phyloP scores from a whole-genome alignment of 805 yeast genomes.

The Candida schatavii region DNA sequence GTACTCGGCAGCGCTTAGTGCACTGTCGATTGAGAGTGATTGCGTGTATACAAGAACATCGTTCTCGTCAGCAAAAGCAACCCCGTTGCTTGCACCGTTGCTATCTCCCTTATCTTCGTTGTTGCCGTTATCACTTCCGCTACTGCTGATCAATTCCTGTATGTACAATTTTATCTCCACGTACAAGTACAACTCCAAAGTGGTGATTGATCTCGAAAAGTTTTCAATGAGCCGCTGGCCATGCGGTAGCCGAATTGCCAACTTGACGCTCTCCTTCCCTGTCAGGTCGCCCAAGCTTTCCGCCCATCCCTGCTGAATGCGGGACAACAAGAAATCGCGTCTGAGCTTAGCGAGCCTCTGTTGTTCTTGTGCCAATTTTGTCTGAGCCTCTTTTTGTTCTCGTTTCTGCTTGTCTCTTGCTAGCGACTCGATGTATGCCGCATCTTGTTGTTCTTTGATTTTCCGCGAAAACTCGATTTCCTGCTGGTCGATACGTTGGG shows the following conservation, averaged over 20 bases:
- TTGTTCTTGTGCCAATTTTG: constrained; percentile 5
- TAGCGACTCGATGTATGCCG: constrained; percentile 39
- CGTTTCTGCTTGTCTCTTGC: constrained; percentile 55
- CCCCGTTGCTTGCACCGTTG: too few species aligned
- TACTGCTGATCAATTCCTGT: constrained; percentile 7
- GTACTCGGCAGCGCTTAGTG: constrained; percentile 20
- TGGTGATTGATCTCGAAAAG: constrained; percentile 36
- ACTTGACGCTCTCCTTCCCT: constrained; percentile 24
- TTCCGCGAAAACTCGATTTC: constrained; percentile 39
- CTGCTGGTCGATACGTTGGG: constrained; percentile 36
- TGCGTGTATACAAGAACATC: constrained; percentile 11
- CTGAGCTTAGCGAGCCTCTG: constrained; percentile 11
- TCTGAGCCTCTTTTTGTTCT: constrained; percentile 33
- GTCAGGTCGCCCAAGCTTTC: constrained; percentile 3
- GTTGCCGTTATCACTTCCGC: constrained; percentile 5
- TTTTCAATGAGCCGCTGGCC: constrained; percentile 50
- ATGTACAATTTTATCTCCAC: constrained; percentile 41
- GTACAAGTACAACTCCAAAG: constrained; percentile 48
- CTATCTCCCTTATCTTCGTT: too few species aligned
- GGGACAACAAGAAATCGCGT: constrained; percentile 17
- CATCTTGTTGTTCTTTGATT: constrained; percentile 41
- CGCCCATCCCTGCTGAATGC: constrained; percentile 11
- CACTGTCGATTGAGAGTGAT: constrained; percentile 8
- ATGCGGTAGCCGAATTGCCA: constrained; percentile 54
- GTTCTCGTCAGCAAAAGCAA: constrained; percentile 15